Base-by-base conservation (phyloP, 345 rosid species). In the Boechera divaricarpa region DNA sequence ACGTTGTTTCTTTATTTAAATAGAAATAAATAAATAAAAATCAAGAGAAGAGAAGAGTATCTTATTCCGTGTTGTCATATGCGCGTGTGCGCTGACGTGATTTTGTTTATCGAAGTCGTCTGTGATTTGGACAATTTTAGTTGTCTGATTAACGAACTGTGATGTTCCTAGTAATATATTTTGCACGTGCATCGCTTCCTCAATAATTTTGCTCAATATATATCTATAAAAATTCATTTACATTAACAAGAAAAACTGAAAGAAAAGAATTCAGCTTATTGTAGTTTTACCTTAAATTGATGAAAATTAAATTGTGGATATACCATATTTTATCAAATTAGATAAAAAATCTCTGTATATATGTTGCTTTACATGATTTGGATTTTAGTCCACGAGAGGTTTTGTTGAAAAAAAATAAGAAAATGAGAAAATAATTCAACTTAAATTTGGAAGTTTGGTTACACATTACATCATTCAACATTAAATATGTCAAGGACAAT, bases 11-110 rank as follows among this genome's bases (percentile, higher is more conserved):
- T n/a, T 28, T 28, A 28, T 21, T 21, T 21, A 28, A 28, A 28
- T 28, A 28, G 29, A 28, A 28, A 28, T 28, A 28, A 28, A 28
- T 28, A 28, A 28, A 28, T 28, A 28, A 28, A 28, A 28, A 28
- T 28, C 29, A 28, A 38, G 36, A 33, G 36, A 33, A 33, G 38
- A 35, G 38, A 38, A 38, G 41, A 8, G 31, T 53, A 24, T 53
- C 1, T 48, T 45, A 21, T 44, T 64, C 13, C n/a, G 35, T 35
- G 24, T 48, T 39, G 65, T 57, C 73, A 47, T n/a, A 57, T 57
- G 33, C 21, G 67, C 78, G 67, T 67, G n/a, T 49, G 33, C 33
- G 39, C 48, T 66, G 67, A 66, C 72, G 78, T 65, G 12, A 32
- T 10, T 8, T 21, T 6, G 24, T 24, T 56, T 16, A 8, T 3